Evolutionary conservation across 1,284 basidiomycete genomes (phyloP), one percentile per base, ranked within the genome.

Genomic region (Marasmius fiardii): DNA sequence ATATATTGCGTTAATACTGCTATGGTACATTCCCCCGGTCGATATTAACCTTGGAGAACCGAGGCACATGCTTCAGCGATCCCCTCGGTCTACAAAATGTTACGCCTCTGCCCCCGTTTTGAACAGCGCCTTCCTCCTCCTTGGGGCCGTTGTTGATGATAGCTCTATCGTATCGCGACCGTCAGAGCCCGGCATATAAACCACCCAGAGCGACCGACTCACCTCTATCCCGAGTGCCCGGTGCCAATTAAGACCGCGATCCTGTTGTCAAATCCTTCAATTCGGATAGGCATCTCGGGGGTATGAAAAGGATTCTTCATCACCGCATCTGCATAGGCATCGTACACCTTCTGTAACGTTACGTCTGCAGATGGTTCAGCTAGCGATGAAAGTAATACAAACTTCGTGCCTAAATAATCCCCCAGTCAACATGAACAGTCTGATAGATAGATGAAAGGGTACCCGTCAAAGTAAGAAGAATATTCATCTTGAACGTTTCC

Each of bases 221-320:
- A 31, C 23, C 26, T 18, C 60, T 51, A 64, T 49, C 59, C 64
- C 28, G 67, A 66, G 53, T 73, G 70, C 26, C 79, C 77, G 50
- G 67, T 71, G 21, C 83, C 85, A 63, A 90, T 76, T 41, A 91
- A 70, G 10, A 78, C 67, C 12, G 77, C 74, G 52, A 92, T 84
- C 39, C 86, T 83, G 35, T 73, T 76, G 66, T 99, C 96, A 66
- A 99, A 99, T 8, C 83, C 85, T 63, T 95, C 90, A 52, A 82
- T 92, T 50, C 96, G 86, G 63, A 99, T 96, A 1, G 97, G 97
- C 96, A 99, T 99, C 72, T 99, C 97, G 24, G 92, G 90, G 3
- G 94, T 97, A 70, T 99, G 95, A 74, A 99, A 99, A 0, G 97
- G 97, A 68, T 98, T 98, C 79, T 99, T 98, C 94, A 98, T 97